A percentile compares a stretch with the other conserved stretches of the same genome.
Conservation (phyloP, 108 stramenopile species). For the Schizochytrium sp. region DNA sequence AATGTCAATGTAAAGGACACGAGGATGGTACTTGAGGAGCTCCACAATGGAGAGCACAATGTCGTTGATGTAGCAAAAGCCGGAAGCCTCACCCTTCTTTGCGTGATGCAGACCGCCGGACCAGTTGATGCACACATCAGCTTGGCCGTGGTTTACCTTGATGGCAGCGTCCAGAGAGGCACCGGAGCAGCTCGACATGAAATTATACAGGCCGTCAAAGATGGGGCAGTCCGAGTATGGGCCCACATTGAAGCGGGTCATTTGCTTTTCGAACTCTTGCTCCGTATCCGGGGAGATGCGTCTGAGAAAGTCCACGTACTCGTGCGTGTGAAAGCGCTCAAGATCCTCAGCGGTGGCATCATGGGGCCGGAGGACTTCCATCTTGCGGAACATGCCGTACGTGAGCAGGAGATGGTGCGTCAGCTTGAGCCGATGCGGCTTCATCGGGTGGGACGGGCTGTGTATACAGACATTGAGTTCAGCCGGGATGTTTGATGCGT, state of each 20-base stretch:
- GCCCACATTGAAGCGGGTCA: conserved; percentile 68
- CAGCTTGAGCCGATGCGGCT: conserved; percentile 91
- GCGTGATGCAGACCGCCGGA: conserved; percentile 98
- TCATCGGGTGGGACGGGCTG: conserved; percentile 90
- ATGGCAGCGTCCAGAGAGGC: conserved; percentile 90
- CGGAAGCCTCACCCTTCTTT: conserved; percentile 91
- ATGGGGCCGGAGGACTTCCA: conserved; percentile 70
- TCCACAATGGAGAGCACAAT: conserved; percentile 98
- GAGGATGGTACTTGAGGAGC: conserved; percentile 90
- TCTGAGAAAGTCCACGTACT: conserved; percentile 85
- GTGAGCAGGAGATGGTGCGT: conserved; percentile 91
- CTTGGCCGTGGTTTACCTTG: conserved; percentile 77
- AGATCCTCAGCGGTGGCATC: conserved; percentile 57
- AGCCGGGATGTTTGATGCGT: no score
- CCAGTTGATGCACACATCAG: conserved; percentile 98
- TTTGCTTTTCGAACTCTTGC: background rate
- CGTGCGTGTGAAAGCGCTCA: conserved; percentile 84
- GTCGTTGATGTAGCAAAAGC: conserved; percentile 96
- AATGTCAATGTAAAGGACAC: conserved; percentile 99
- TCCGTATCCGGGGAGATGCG: conserved; percentile 79
- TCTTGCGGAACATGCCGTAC: conserved; percentile 88
- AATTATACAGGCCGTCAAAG: conserved; percentile 96
- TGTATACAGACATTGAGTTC: background rate
- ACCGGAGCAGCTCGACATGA: conserved; percentile 86
- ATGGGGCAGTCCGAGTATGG: conserved; percentile 96